Evolutionary conservation across 768 basidiomycete species (phyloP), one percentile per base, ranked within the genome.

Genomic region (Psilocybe subaeruginosa): DNA sequence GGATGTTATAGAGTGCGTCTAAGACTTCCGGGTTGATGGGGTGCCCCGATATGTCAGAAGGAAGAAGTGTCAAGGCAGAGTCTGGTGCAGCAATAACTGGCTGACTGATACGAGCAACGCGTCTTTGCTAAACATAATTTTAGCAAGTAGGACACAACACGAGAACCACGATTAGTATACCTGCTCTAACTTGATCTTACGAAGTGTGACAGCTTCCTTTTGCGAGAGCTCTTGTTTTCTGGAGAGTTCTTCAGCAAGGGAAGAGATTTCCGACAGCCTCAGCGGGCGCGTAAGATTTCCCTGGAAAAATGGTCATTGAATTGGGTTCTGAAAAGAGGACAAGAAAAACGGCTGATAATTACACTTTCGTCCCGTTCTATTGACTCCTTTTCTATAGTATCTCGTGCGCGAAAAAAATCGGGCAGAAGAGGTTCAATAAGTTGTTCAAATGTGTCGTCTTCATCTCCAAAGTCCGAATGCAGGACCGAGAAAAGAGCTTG

Each of bases 1-100:
- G 71, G 52, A 92, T 86, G 27, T 68, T 67, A 39, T 82, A 75
- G 8, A 93, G 78, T 0, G 82, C 82, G 47, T 85, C 78, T 35
- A 90, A 66, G 19, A 80, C 73, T 48, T 76, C 67, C 19, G 72
- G 61, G 54, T 77, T 72, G 16, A 72, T 69, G 23, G 70, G 64
- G 0, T 70, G 64, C 12, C 54, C 58, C 7, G 64, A 35, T 11
- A 35, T 68, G 2, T 76, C 66, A n/a, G 70, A 46, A 17, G 74
- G 65, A 5, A 81, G 68, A 35, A 74, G 74, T n/a, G 77, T 74
- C 29, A 85, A 69, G 19, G 74, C 59, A 2, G 58, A 62, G 2
- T 61, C 57, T 39, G 68, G 45, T 19, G 69, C 65, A 35, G 64
- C 59, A 19, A 73, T 64, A 16, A 60, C 67, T 19, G 58, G 66